Conservation (phyloP, 345 rosid genomes). For the Excoecaria cochinchinensis region DNA sequence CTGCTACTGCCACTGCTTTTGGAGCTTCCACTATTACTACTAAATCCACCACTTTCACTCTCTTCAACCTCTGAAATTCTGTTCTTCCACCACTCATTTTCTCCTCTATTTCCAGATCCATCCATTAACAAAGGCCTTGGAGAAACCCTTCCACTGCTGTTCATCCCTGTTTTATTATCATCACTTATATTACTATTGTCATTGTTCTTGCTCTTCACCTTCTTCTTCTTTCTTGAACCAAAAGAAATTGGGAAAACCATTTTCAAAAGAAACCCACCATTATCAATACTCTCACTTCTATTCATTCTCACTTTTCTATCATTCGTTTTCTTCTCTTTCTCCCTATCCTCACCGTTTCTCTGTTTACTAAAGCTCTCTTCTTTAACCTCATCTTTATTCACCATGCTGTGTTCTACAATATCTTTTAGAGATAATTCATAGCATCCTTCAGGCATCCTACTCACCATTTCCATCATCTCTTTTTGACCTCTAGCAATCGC, state of each 20-base stretch:
- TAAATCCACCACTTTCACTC: conserved; percentile 43
- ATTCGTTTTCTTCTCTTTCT: conserved; percentile 10
- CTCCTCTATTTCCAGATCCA: conserved; percentile 38
- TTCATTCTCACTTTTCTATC: conserved; percentile 25
- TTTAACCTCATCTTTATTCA: conserved; percentile 12
- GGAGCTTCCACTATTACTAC: conserved; percentile 37
- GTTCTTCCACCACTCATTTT: conserved; percentile 73
- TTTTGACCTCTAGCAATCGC: conserved; percentile 81
- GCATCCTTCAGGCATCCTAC: conserved; percentile 81
- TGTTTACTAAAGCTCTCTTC: conserved; percentile 24
- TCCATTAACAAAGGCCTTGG: conserved; percentile 48
- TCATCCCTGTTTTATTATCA: conserved; percentile 12
- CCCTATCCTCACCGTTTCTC: conserved; percentile 19
- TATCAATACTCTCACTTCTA: conserved; percentile 41
- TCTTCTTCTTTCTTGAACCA: conserved; percentile 43
- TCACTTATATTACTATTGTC: background rate
- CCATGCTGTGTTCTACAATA: conserved; percentile 53
- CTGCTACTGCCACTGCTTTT: conserved; percentile 43
- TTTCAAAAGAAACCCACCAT: conserved; percentile 65
- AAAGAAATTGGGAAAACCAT: conserved; percentile 63
- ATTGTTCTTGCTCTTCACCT: conserved; percentile 21
- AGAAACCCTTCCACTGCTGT: conserved; percentile 28
- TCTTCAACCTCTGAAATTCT: conserved; percentile 32
- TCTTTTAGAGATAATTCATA: conserved; percentile 83
- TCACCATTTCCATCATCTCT: conserved; percentile 95